phyloP scores from a whole-genome alignment of 1,139 yeast species.

The Kodamaea sp. region DNA sequence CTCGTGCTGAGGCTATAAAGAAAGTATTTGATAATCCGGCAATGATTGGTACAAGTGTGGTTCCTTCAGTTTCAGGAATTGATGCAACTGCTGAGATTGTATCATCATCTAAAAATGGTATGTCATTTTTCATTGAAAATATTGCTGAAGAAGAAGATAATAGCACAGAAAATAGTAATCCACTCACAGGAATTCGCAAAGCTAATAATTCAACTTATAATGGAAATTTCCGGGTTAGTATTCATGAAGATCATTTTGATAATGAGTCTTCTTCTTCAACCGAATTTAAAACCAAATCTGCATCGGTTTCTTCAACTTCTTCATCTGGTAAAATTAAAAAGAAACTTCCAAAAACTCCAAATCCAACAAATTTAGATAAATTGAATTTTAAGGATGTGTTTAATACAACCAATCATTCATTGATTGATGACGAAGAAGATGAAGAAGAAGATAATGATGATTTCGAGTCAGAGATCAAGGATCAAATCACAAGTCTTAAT shows the following conservation, averaged over 20 bases:
- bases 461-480: slow-evolving; percentile 17
- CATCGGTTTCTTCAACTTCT: background rate
- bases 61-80: slow-evolving; percentile 10
- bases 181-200: too few species aligned
- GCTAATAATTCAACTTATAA: too few species aligned
- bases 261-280: slow-evolving; percentile 10
- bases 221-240: slow-evolving; percentile 3
- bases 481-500: slow-evolving; percentile 18
- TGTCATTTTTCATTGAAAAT: slow-evolving; percentile 24
- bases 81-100: slow-evolving; percentile 13
- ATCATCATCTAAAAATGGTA: slow-evolving; percentile 7
- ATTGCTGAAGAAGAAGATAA: slow-evolving; percentile 19
- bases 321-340: slow-evolving; percentile 2
- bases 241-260: slow-evolving; percentile 6
- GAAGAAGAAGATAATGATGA: slow-evolving; percentile 18
- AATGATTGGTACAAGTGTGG: slow-evolving; percentile 21
- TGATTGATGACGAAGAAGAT: slow-evolving; percentile 19
- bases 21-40: slow-evolving; percentile 47
- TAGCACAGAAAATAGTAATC: slow-evolving; percentile 4
- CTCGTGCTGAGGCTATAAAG: slow-evolving; percentile 45
- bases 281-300: slow-evolving; percentile 5
- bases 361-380: slow-evolving; percentile 20
- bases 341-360: slow-evolving; percentile 28
- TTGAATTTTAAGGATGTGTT: slow-evolving; percentile 37
- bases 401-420: slow-evolving; percentile 16